Conservation (phyloP, 2,329 filamentous ascomycete genomes). For the Paracamarosporium sp. region DNA sequence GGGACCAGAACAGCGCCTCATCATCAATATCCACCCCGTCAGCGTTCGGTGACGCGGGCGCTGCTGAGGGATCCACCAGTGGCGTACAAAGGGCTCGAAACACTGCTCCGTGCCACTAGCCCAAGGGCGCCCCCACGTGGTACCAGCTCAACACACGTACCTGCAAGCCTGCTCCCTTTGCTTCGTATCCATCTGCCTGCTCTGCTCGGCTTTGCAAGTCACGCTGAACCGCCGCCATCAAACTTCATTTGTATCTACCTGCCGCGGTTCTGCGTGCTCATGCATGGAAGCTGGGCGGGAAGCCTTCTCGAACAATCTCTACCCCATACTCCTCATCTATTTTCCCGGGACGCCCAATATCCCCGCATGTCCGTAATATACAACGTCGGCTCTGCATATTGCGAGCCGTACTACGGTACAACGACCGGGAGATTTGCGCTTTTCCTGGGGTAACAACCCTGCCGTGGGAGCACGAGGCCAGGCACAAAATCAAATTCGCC, state of each 20-base stretch:
- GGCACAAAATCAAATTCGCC: conserved; percentile 22
- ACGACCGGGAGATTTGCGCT: conserved; percentile 40
- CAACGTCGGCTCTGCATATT: conserved; percentile 22
- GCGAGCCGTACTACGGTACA: conserved; percentile 23
- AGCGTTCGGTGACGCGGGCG: conserved; percentile 19
- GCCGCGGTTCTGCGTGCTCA: background rate
- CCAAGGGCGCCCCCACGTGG: background rate
- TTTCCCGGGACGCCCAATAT: conserved; percentile 31
- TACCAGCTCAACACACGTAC: background rate
- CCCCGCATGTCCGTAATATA: conserved; percentile 41
- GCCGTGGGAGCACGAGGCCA: conserved; percentile 29
- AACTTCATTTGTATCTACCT: conserved; percentile 6
- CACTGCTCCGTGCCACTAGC: conserved; percentile 28
- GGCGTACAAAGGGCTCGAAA: conserved; percentile 33
- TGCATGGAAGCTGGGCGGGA: conserved; percentile 30
- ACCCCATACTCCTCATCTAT: conserved; percentile 43
- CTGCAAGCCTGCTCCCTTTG: background rate
- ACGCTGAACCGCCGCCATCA: conserved; percentile 11
- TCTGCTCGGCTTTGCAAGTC: conserved; percentile 7
- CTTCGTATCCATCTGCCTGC: background rate
- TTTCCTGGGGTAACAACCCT: conserved; percentile 39
- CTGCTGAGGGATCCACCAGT: conserved; percentile 27
- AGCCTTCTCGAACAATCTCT: conserved; percentile 34
- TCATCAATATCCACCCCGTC: conserved; percentile 15
- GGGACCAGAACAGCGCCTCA: background rate